Conservation (phyloP, 1,284 basidiomycete species). For the Cryptococcus sp. region DNA sequence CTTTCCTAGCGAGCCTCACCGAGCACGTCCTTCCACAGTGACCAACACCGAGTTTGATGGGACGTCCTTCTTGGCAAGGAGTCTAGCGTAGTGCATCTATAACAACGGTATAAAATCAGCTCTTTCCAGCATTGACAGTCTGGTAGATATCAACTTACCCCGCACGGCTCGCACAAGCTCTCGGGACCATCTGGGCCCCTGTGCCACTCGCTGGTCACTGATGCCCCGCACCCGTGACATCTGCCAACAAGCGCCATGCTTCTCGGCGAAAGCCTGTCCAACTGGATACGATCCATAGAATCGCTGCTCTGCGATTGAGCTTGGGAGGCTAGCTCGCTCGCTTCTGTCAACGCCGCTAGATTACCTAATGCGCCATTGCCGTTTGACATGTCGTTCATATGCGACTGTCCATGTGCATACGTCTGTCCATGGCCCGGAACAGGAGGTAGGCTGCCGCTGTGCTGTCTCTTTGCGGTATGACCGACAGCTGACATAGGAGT, state of each 20-base stretch:
- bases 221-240: slow-evolving; percentile 35
- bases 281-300: neutral
- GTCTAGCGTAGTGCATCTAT: slow-evolving; percentile 27
- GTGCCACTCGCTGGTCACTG: slow-evolving; percentile 26
- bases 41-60: neutral
- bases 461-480: neutral
- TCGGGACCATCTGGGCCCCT: slow-evolving; percentile 39
- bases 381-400: neutral
- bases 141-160: slow-evolving; percentile 27
- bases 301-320: neutral
- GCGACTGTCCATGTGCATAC: neutral
- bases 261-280: slow-evolving; percentile 2
- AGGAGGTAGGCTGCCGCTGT: neutral
- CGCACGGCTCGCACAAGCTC: slow-evolving; percentile 39
- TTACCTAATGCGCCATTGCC: slow-evolving; percentile 1
- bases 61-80: slow-evolving; percentile 17
- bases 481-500: neutral
- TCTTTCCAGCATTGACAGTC: neutral
- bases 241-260: slow-evolving; percentile 12
- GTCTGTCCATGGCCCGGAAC: neutral
- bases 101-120: neutral
- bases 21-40: too few relatives aligned
- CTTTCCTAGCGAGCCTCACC: too few relatives aligned
- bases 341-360: slow-evolving; percentile 13
- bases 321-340: slow-evolving; percentile 9